Base-by-base conservation (phyloP, 768 basidiomycete species). In the Chalciporus pseudorubinellus region DNA sequence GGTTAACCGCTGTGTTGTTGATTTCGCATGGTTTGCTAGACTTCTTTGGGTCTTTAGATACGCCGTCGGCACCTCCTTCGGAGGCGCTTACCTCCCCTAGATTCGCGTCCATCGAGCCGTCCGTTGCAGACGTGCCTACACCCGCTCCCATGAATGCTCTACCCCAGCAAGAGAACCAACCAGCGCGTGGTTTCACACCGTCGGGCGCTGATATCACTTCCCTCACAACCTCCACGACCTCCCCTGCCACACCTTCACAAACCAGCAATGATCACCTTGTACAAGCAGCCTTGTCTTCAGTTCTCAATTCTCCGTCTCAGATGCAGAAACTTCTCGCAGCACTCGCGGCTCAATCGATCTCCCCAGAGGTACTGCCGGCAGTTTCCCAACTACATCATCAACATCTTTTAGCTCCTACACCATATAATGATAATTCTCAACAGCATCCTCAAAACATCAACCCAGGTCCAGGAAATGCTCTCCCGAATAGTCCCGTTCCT, bases 291-390 rank as follows among this genome's bases (percentile, higher is more conserved):
- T 69, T 85, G 31, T 74, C 79, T 41, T 78, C 79, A 50, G 70
- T 86, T 21, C 64, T 74, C 44, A 72, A 60, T 38, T 73, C 79
- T 0, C 82, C 83, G 0, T 59, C 65, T 1, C 82, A 85, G 58
- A 74, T 87, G 46, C 83, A 85, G 53, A 77, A 80, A 47, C 68
- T 87, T 8, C 68, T 85, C 16, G 69, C 73, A 0, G 73, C 77
- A 0, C 70, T 84, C 1, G 57, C 64, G 53, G 46, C 63, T 12
- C 65, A 61, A 43, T 55, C 64, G 1, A 56, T 68, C 39, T 40
- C 54, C 26, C 50, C 59, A 13, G 64, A 70, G 3, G 51, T 58
- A 22, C 51, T 70, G 19, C 43, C 68, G 2, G 42, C 51, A 19
- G 21, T 56, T 3, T 16, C 41, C 18, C 61, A 60, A 47, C 53